Base-by-base conservation (phyloP, 352 stramenopile genomes). In the Phytophthora quininea region DNA sequence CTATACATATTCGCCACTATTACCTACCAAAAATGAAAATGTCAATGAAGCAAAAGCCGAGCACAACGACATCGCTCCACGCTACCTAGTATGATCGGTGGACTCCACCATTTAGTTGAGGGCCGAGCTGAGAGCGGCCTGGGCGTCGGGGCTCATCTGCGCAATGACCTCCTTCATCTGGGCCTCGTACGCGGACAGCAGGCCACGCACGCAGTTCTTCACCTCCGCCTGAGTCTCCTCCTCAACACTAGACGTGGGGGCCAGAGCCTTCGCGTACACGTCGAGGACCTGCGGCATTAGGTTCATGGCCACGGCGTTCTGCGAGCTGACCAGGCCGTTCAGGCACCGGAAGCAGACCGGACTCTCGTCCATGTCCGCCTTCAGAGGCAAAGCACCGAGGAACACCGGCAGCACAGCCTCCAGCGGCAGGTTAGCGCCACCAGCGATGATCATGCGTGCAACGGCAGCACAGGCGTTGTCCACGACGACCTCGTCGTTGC, bases 331-430 rank as follows among this genome's bases (percentile, higher is more conserved):
- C 42, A 99, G 81, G n/a, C 92, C 91, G 51, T 98, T 91, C 14
- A 99, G 73, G 76, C 92, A 98, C 52, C 81, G 88, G 83, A 98
- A 99, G 10, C 98, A 95, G 12, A 97, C 94, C 63, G 95, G 81
- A 69, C 97, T 99, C 80, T 99, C 97, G 58, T 96, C 95, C 74
- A 97, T 97, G 80, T 99, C 97, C 52, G 84, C 95, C 82, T 98
- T 98, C 52, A 99, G 80, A 27, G 97, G 97, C 48, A 99, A 74
- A 35, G 85, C 83, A 52, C 86, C 82, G 19, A 99, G 80, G 45
- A 99, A 82, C 54, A 98, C 93, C 9, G 96, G 96, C 50, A 99
- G 72, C 54, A 99, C 95, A 61, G 97, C 87, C 54, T 91, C 84
- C 50, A 99, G 76, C 29, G 96, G 97, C 46, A 98, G 79, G 46